phyloP scores from a whole-genome alignment of 1,284 basidiomycete genomes.

The Trametes sp. region DNA sequence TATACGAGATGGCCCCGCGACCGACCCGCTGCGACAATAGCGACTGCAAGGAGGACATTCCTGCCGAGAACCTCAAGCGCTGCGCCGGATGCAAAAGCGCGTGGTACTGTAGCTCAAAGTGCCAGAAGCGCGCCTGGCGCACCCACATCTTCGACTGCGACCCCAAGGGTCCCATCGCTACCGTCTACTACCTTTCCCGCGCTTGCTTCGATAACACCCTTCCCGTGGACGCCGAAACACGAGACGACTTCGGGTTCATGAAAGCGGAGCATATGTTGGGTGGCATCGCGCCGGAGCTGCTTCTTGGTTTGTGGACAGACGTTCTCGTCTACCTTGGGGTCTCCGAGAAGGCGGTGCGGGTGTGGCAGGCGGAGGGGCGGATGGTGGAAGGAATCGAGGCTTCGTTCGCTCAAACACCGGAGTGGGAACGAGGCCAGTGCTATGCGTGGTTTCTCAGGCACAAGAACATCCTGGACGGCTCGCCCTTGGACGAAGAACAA shows the following conservation, averaged over 20 bases:
- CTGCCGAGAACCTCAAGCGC: background rate
- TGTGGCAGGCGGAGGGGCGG: background rate
- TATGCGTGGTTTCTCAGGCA: background rate
- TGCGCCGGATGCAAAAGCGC: conserved; percentile 2
- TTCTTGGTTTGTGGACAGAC: background rate
- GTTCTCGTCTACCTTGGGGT: background rate
- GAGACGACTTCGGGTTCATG: background rate
- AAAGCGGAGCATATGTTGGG: background rate
- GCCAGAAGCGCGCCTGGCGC: conserved; percentile 42
- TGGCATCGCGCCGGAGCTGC: background rate
- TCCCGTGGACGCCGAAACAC: conserved; percentile 35
- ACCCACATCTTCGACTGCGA: conserved; percentile 47
- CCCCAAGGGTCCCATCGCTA: conserved; percentile 37
- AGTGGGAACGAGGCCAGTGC: background rate
- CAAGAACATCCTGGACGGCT: background rate
- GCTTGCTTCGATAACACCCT: conserved; percentile 36
- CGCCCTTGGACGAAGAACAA: background rate
- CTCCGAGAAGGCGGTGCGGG: background rate
- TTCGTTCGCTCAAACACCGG: background rate
- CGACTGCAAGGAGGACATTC: background rate
- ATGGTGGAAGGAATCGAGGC: background rate
- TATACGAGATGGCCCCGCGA: background rate
- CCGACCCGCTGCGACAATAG: background rate
- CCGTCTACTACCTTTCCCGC: conserved; percentile 42
- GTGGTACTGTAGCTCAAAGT: conserved; percentile 29